Conservation (phyloP, 306 rosid genomes). For the Medicago truncatula region DNA sequence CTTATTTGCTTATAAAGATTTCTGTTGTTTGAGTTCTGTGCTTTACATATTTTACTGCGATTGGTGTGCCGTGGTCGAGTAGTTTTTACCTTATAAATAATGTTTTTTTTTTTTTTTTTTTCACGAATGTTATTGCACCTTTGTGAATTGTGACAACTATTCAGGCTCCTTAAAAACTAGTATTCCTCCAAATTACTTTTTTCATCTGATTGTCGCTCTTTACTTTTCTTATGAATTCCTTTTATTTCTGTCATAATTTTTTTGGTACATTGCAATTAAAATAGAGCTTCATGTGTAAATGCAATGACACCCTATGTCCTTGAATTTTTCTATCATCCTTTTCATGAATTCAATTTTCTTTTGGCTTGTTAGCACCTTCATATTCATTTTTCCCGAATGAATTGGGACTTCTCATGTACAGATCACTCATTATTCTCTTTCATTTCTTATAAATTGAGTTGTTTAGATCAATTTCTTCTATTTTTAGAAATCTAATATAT, state of each 20-base stretch:
- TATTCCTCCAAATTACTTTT: not conserved
- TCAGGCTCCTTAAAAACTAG: not conserved
- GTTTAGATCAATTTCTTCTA: not conserved
- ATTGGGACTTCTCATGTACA: conserved; percentile 30
- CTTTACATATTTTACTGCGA: conserved; percentile 12
- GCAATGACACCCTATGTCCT: conserved; percentile 27
- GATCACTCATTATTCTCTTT: not conserved
- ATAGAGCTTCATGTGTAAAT: conserved; percentile 10
- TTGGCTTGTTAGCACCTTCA: conserved; percentile 1
- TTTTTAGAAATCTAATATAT: conserved; percentile 8
- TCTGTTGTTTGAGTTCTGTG: conserved; percentile 10
- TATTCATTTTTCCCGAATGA: conserved; percentile 21
- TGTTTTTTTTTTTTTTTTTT: not conserved
- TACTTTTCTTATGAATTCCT: not conserved
- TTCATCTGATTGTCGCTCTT: not conserved
- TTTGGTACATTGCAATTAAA: conserved; percentile 17
- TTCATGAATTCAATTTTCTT: conserved; percentile 17
- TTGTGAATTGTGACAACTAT: conserved; percentile 5
- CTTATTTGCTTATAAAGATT: conserved; percentile 27
- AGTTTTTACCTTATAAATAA: conserved; percentile 14
- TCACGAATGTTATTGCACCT: not conserved
- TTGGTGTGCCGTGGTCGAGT: conserved; percentile 17
- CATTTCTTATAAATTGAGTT: conserved; percentile 1
- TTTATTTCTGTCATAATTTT: not conserved
- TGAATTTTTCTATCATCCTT: conserved; percentile 21